Percentiles rank a stretch among this genome's conserved stretches.
phyloP scores from a whole-genome alignment of 1,284 basidiomycete species.

The Cystobasidiaceae sp. region DNA sequence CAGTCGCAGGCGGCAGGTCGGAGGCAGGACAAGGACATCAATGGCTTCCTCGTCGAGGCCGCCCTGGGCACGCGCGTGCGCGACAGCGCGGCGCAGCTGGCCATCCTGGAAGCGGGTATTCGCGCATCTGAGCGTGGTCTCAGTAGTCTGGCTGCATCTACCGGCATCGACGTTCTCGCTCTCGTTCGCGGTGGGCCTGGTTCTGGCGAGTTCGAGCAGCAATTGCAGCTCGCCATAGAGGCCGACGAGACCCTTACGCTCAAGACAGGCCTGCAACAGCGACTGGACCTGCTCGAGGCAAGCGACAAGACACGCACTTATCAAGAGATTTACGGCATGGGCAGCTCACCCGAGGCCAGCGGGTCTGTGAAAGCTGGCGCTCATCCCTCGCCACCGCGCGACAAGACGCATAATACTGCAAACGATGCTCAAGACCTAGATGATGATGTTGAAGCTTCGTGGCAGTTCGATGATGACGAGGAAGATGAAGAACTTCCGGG shows the following conservation, averaged over 20 bases:
- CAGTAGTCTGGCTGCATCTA: slow-evolving; percentile 4
- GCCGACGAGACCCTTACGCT: background rate
- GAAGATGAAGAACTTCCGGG: background rate
- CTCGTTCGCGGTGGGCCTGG: background rate
- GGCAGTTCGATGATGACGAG: slow-evolving; percentile 27
- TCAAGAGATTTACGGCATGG: slow-evolving; percentile 30
- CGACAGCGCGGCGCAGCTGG: slow-evolving; percentile 4
- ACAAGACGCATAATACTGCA: background rate
- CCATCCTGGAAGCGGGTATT: slow-evolving; percentile 13
- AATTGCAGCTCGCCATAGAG: slow-evolving; percentile 1
- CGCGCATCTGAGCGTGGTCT: slow-evolving; percentile 3
- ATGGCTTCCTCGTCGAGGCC: slow-evolving; percentile 27
- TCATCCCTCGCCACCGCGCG: background rate
- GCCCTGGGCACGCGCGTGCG: slow-evolving; percentile 8
- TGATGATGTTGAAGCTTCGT: slow-evolving; percentile 33
- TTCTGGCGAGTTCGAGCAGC: background rate
- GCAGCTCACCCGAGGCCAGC: background rate
- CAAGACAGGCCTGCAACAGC: background rate
- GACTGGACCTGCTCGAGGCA: slow-evolving; percentile 30
- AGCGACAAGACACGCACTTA: slow-evolving; percentile 34
- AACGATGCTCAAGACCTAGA: slow-evolving; percentile 4
- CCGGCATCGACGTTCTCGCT: background rate
- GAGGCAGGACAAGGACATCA: background rate
- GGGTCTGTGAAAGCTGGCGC: background rate
- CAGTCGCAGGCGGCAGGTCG: no score